Percentiles rank a stretch among this genome's conserved stretches.
These are phyloP conservation scores for Alliaria petiolata DNA, from an alignment of 345 rosid genomes.

Conservation along the genomic window DNA sequence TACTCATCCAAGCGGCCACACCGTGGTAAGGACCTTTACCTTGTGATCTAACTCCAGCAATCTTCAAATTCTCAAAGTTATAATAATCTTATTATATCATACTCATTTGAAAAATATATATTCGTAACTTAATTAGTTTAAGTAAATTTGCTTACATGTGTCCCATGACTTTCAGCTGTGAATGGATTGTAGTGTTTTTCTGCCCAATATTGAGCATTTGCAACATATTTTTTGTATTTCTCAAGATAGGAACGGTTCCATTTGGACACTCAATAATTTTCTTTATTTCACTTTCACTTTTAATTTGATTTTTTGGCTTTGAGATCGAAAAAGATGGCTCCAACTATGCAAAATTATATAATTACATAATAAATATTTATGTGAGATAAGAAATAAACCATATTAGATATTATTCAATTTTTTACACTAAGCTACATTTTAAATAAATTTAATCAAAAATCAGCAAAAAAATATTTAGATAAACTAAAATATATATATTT, in stretches of 20 bases:
- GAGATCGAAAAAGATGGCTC: constrained; percentile 1
- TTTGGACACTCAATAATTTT: neutral
- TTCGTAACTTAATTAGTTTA: neutral
- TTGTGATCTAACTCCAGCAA: neutral
- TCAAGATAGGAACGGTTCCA: constrained; percentile 3
- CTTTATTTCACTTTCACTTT: neutral
- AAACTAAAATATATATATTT: too few relatives aligned
- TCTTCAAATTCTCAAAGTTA: neutral
- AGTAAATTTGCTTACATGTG: neutral
- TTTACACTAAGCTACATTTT: too few relatives aligned
- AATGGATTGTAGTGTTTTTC: neutral
- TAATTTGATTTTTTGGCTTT: neutral
- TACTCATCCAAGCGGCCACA: constrained; percentile 4
- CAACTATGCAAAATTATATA: neutral
- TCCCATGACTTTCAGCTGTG: neutral
- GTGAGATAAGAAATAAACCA: too few relatives aligned
- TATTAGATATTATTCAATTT: neutral
- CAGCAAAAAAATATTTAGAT: too few relatives aligned
- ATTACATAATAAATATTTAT: neutral
- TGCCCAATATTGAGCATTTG: neutral
- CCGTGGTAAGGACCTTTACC: constrained; percentile 10
- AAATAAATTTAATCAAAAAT: too few relatives aligned
- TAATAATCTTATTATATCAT: too few relatives aligned
- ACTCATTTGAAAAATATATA: neutral
- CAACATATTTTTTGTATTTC: neutral